Evolutionary conservation across 1,139 yeast genomes (phyloP).

Genomic region (Arxiozyma slooffiae): DNA sequence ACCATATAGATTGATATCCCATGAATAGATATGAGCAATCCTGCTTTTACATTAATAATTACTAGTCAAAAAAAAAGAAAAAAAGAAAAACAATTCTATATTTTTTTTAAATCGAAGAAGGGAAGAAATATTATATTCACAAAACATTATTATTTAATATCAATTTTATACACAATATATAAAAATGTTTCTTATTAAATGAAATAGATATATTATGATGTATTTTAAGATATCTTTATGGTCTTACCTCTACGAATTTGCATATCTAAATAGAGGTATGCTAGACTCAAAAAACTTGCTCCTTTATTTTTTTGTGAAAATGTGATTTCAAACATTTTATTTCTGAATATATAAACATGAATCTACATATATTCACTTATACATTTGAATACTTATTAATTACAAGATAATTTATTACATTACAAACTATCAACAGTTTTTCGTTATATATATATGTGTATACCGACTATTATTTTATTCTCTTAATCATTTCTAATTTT

Average conservation of each 20-base stretch:
- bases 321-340: too few relatives aligned
- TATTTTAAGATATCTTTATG: slow-evolving; percentile 1
- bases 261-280: neutral
- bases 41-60: neutral
- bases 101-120: neutral
- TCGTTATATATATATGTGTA: neutral
- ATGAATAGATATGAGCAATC: neutral
- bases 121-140: neutral
- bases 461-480: neutral
- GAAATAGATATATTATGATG: slow-evolving; percentile 1
- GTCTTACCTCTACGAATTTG: neutral
- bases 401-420: neutral
- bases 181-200: neutral
- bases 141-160: neutral
- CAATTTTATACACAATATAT: neutral
- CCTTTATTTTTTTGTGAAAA: neutral
- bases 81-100: neutral
- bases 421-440: neutral
- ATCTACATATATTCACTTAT: neutral
- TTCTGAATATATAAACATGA: slow-evolving; percentile 1
- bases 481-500: neutral
- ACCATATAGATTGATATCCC: neutral
- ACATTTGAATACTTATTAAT: too few relatives aligned
- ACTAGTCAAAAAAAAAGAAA: neutral
- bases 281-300: too few relatives aligned